Evolutionary conservation across 768 basidiomycete genomes (phyloP).

Genomic region (Fomitopsis pulvina): DNA sequence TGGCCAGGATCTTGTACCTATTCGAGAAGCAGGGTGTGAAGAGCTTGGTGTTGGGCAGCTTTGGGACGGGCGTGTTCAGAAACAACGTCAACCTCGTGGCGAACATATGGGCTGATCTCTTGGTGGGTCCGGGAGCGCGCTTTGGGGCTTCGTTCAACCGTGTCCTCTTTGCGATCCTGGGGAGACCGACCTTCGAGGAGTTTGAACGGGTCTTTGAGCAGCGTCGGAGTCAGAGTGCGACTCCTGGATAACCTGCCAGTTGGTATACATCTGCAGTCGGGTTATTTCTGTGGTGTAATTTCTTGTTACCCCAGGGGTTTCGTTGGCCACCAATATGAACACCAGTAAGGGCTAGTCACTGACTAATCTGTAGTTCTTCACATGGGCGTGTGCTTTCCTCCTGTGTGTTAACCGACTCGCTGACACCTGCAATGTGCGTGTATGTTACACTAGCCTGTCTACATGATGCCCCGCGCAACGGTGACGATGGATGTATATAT

Average conservation of each 20-base stretch:
- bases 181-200: conserved; percentile 36
- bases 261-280: too few species aligned
- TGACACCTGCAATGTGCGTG: too few species aligned
- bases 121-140: conserved; percentile 41
- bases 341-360: too few species aligned
- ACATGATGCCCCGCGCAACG: neutral
- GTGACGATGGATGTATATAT: neutral
- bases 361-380: neutral
- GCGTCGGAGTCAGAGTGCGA: neutral
- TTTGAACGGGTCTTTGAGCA: conserved; percentile 32
- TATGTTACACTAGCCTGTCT: neutral
- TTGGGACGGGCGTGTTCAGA: conserved; percentile 73
- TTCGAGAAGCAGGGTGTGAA: conserved; percentile 56
- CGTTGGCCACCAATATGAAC: too few species aligned
- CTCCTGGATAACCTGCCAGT: neutral
- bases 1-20: conserved; percentile 58
- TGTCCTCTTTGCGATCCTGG: conserved; percentile 63
- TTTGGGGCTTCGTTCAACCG: conserved; percentile 54
- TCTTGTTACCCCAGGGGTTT: too few species aligned
- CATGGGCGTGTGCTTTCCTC: neutral
- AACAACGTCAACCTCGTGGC: conserved; percentile 58
- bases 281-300: too few species aligned
- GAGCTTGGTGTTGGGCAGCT: conserved; percentile 64
- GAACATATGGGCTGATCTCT: conserved; percentile 55
- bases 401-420: conserved; percentile 3